Evolutionary conservation across 2,329 filamentous ascomycete genomes (phyloP).

Genomic region (Arthroderma uncinatum): DNA sequence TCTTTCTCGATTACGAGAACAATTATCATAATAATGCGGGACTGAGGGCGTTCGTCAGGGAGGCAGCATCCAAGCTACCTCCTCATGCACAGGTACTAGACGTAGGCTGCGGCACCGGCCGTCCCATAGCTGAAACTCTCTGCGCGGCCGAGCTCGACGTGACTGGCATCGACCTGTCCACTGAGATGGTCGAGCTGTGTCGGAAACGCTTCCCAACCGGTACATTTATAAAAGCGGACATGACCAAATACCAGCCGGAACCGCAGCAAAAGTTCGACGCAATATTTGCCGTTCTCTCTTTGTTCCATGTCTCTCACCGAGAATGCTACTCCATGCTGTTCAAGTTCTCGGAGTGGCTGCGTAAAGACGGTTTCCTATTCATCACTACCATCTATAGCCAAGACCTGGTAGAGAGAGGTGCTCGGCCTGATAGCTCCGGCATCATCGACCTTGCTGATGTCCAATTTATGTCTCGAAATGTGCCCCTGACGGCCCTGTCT

Average conservation of each 20-base stretch:
- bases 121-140: conserved; percentile 13
- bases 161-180: conserved; percentile 15
- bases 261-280: conserved; percentile 11
- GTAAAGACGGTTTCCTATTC: conserved; percentile 8
- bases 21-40: conserved; percentile 10
- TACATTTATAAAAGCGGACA: conserved; percentile 14
- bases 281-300: conserved; percentile 13
- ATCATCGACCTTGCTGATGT: background rate
- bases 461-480: background rate
- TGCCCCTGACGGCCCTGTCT: background rate
- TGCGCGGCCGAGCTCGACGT: conserved; percentile 13
- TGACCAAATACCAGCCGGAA: conserved; percentile 10
- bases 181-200: conserved; percentile 15
- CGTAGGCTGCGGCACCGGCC: conserved; percentile 18
- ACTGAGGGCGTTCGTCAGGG: conserved; percentile 7
- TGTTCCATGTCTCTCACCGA: conserved; percentile 12
- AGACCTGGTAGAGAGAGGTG: background rate
- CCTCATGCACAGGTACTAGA: conserved; percentile 13
- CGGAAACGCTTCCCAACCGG: conserved; percentile 10
- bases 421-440: background rate
- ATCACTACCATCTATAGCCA: conserved; percentile 11
- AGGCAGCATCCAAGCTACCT: conserved; percentile 4
- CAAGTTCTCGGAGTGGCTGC: conserved; percentile 14
- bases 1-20: conserved; percentile 12
- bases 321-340: conserved; percentile 11